Conservation (phyloP, 2,329 filamentous ascomycete species). For the Penicillium sp. region DNA sequence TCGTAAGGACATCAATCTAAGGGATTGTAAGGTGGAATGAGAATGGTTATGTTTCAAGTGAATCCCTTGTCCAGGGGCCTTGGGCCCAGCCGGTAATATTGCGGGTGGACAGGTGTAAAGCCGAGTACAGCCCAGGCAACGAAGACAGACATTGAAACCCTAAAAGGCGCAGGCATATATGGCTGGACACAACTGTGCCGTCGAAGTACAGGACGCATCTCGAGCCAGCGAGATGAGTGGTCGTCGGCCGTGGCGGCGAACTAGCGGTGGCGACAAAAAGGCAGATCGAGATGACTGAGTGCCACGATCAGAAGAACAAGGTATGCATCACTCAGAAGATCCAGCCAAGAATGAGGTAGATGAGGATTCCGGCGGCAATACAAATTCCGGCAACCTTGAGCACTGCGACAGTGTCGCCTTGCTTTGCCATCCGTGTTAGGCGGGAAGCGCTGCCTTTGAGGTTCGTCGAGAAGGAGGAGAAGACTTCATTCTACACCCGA, state of each 20-base stretch:
- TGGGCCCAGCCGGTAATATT: neutral
- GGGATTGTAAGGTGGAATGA: neutral
- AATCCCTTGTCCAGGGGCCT: neutral
- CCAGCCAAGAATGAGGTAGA: conserved; percentile 72
- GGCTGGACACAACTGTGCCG: neutral
- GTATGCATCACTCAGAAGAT: conserved; percentile 50
- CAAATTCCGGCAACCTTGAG: conserved; percentile 86
- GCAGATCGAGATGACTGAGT: neutral
- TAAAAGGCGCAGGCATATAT: neutral
- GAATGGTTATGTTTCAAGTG: neutral
- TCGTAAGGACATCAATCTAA: conserved; percentile 14
- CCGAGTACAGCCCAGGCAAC: neutral
- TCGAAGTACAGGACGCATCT: conserved; percentile 7
- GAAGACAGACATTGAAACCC: neutral
- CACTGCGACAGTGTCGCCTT: conserved; percentile 87
- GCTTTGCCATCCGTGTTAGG: conserved; percentile 84
- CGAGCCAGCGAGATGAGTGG: conserved; percentile 24
- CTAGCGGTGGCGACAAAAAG: neutral
- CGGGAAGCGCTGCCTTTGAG: conserved; percentile 82
- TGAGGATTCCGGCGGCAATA: conserved; percentile 68
- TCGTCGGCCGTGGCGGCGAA: neutral
- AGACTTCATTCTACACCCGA: conserved; percentile 72
- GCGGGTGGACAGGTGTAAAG: neutral
- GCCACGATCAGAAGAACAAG: neutral
- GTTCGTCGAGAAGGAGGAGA: conserved; percentile 80